Conservation (phyloP, 306 rosid genomes). For the Delonix regia region DNA sequence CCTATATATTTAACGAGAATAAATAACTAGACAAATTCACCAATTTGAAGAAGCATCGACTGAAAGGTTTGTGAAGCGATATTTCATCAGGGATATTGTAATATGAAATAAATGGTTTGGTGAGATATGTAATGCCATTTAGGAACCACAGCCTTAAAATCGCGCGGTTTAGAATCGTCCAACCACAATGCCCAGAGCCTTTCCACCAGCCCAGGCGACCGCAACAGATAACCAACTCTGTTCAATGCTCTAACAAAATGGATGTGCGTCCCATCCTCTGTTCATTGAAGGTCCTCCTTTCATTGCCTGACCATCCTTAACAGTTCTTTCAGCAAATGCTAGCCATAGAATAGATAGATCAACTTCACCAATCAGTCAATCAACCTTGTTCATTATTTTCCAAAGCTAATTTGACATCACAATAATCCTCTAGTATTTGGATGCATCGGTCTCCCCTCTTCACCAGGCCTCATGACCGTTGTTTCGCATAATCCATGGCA, state of each 20-base stretch:
- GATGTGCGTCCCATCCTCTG: background rate
- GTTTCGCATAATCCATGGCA: background rate
- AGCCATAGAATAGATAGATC: background rate
- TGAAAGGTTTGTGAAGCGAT: background rate
- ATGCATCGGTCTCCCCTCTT: too few relatives aligned
- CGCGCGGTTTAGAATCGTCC: background rate
- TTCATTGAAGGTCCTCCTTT: background rate
- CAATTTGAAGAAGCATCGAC: background rate
- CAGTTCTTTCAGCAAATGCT: too few relatives aligned
- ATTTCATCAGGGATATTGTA: background rate
- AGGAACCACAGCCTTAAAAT: background rate
- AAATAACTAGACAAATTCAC: background rate
- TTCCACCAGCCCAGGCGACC: background rate
- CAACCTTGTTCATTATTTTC: background rate
- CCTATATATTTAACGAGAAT: background rate
- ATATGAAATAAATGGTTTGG: too few relatives aligned
- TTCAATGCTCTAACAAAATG: background rate
- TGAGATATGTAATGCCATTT: background rate
- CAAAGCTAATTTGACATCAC: background rate
- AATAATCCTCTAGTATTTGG: background rate
- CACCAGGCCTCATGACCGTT: background rate
- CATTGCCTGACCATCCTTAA: too few relatives aligned
- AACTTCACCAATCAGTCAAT: background rate
- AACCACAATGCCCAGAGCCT: background rate
- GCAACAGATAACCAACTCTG: background rate